phyloP scores from a whole-genome alignment of 139 green algal species.

The Yamagishiella unicocca region DNA sequence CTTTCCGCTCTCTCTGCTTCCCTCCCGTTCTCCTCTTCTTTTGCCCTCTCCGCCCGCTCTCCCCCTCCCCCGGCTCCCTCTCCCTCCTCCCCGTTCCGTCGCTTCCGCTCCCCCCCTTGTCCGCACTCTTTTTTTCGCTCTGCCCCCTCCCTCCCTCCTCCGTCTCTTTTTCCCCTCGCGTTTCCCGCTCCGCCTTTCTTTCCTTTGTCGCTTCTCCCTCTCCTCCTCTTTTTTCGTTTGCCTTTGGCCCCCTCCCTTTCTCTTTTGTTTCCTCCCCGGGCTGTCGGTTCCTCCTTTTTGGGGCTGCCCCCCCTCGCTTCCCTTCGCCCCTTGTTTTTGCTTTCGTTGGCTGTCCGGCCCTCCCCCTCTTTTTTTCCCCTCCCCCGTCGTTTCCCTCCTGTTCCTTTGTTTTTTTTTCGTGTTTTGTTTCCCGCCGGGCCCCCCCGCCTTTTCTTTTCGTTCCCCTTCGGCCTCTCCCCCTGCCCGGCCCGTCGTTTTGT shows the following conservation, averaged over 20 bases:
- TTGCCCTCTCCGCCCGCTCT: neutral
- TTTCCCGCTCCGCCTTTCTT: neutral
- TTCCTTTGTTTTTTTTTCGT: neutral
- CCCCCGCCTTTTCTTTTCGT: too few relatives aligned
- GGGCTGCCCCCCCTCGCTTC: neutral
- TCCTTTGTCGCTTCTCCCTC: neutral
- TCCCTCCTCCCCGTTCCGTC: neutral
- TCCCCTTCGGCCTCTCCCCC: neutral
- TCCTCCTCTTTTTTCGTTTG: neutral
- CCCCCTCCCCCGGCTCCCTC: constrained; percentile 1
- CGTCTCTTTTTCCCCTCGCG: neutral
- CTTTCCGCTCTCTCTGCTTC: neutral
- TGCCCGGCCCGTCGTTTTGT: neutral
- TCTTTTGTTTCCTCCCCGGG: neutral
- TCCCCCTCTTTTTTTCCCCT: neutral
- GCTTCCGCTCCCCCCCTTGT: neutral
- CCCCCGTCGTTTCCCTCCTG: neutral
- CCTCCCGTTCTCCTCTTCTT: too few relatives aligned
- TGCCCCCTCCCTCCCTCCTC: neutral
- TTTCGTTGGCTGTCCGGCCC: too few relatives aligned
- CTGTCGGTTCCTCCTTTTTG: neutral
- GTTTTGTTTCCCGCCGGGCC: neutral
- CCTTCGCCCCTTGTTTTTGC: neutral
- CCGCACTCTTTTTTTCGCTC: neutral
- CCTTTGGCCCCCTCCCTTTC: too few relatives aligned